phyloP scores from a whole-genome alignment of 2,329 filamentous ascomycete genomes.

The Rhynchosporium agropyri region DNA sequence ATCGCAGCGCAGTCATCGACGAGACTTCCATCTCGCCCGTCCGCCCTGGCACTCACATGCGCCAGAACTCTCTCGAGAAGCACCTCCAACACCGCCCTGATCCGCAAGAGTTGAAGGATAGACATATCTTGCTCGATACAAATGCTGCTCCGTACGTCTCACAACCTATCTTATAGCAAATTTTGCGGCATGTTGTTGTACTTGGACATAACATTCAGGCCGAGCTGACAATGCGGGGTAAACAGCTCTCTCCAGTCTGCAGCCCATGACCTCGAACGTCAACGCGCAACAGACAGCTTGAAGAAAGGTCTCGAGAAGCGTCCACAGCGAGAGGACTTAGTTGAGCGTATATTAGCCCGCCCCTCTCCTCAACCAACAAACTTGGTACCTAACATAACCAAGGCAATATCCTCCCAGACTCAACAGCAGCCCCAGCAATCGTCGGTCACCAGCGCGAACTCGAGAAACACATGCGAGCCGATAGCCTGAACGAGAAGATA shows the following conservation, averaged over 20 bases:
- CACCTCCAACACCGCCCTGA: conserved; percentile 72
- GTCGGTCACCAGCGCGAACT: conserved; percentile 83
- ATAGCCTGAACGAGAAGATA: conserved; percentile 86
- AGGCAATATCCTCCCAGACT: conserved; percentile 87
- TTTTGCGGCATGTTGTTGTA: neutral
- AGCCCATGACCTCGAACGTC: conserved; percentile 65
- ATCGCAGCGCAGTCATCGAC: conserved; percentile 33
- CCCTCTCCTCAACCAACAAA: neutral
- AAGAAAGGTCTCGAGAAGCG: conserved; percentile 66
- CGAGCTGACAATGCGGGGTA: conserved; percentile 32
- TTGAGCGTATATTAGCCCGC: conserved; percentile 67
- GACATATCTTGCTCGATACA: conserved; percentile 69
- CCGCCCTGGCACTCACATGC: conserved; percentile 49
- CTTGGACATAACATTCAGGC: neutral
- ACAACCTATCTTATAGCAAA: neutral
- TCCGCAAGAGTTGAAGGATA: conserved; percentile 65
- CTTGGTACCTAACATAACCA: conserved; percentile 5
- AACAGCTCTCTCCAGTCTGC: conserved; percentile 62
- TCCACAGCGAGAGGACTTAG: conserved; percentile 71
- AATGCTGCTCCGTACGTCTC: conserved; percentile 62
- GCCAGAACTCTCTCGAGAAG: conserved; percentile 72
- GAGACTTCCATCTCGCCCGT: conserved; percentile 58
- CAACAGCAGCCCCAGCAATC: conserved; percentile 75
- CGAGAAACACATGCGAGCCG: conserved; percentile 83
- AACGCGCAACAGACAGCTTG: conserved; percentile 62